Evolutionary conservation across 768 basidiomycete genomes (phyloP).

Genomic region (Pleurotus sapidus): DNA sequence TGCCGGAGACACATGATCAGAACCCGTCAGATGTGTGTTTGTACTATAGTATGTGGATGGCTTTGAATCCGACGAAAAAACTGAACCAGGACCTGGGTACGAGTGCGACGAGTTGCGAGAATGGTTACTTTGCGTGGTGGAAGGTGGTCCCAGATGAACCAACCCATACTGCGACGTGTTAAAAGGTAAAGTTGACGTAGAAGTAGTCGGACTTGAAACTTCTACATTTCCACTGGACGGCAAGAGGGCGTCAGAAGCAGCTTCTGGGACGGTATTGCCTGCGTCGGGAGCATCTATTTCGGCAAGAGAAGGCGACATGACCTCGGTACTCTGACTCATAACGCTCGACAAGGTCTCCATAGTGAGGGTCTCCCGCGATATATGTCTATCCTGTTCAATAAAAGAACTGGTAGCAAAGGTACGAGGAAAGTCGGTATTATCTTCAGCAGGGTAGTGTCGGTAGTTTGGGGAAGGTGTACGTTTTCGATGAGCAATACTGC

Average conservation of each 20-base stretch:
- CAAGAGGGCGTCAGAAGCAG: neutral
- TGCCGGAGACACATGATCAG: too few species aligned
- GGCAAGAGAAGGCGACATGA: neutral
- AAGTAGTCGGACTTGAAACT: too few species aligned
- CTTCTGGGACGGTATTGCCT: neutral
- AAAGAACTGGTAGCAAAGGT: neutral
- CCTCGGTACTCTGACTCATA: neutral
- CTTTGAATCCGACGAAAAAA: neutral
- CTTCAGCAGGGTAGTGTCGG: slow-evolving; percentile 3
- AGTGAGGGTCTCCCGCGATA: neutral
- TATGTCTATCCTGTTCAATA: neutral
- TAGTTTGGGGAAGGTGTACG: neutral
- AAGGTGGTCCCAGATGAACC: slow-evolving; percentile 38
- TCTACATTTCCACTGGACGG: neutral
- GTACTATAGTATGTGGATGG: neutral
- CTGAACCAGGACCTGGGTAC: slow-evolving; percentile 9
- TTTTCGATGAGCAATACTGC: neutral
- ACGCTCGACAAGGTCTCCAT: slow-evolving; percentile 1
- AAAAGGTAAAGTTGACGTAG: slow-evolving; percentile 18
- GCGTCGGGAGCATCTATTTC: neutral
- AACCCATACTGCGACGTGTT: slow-evolving; percentile 39
- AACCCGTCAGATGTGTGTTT: neutral
- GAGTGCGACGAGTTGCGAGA: slow-evolving; percentile 13
- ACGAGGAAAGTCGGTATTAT: neutral
- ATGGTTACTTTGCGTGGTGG: slow-evolving; percentile 11